Evolutionary conservation across 768 basidiomycete genomes (phyloP), one percentile per base, ranked within the genome.

Genomic region (Imleria badia): DNA sequence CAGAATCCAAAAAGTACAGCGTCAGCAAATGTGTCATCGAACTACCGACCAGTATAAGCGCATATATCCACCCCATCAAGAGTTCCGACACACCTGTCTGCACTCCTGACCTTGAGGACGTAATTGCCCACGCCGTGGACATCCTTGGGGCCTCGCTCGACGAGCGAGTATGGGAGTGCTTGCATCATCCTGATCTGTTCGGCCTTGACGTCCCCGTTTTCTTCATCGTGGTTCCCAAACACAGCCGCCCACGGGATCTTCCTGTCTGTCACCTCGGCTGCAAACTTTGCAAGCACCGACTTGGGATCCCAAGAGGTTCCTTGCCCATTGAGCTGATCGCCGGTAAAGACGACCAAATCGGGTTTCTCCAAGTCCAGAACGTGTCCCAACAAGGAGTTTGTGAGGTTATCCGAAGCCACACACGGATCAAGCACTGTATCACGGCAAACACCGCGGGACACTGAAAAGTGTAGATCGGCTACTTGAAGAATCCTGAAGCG

Each of bases 321-420:
- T 70, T 98, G 94, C 0, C 94, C 95, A 60, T 96, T 97, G 23
- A 97, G 79, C 70, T 95, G 93, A 70, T 98, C 96, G 0, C 96
- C 96, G 1, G 82, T 85, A 63, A 98, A 94, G 9, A 99, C 87
- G 45, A 98, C 88, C 12, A 99, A 70, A 66, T 95, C 92, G 0
- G 96, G 96, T 62, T 89, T 85, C 72, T 96, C 93, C 14, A 75
- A 69, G 47, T 91, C 89, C 22, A 99, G 79, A 20, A 84, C 79
- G 36, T 73, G 80, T 8, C 77, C 81, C 39, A 99, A 73, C 46
- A 98, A 81, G 3, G 83, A 77, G n/a, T 76, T 78, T 0, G 94
- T 94, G 57, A 89, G 78, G 57, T 86, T 84, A 67, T 98, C 96
- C 3, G 93, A 89, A 36, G 77, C 76, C 15, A 71, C 68, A 51